A percentile compares a stretch with the other conserved stretches of the same genome.
phyloP scores from a whole-genome alignment of 2,329 filamentous ascomycete species.

The Cladosporium sp. region DNA sequence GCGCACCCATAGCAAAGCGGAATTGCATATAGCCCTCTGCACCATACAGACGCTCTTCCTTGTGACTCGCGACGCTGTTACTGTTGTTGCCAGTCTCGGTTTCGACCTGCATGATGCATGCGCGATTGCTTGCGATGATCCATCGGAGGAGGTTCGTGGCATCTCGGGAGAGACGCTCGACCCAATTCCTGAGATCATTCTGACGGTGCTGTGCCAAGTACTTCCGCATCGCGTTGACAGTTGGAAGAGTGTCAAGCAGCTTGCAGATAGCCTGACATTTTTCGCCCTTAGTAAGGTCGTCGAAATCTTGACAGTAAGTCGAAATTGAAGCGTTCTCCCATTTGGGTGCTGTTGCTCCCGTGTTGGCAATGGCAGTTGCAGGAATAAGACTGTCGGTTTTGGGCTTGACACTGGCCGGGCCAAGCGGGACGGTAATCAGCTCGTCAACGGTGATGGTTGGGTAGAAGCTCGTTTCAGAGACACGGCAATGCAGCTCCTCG shows the following conservation, averaged over 20 bases:
- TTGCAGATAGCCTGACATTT: conserved; percentile 55
- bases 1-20: conserved; percentile 81
- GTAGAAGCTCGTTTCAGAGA: conserved; percentile 47
- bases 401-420: no score
- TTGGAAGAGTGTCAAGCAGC: conserved; percentile 61
- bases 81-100: conserved; percentile 28
- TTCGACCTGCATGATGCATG: conserved; percentile 78
- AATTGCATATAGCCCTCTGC: conserved; percentile 76
- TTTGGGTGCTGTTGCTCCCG: conserved; percentile 21
- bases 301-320: conserved; percentile 59
- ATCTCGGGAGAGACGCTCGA: conserved; percentile 62
- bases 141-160: conserved; percentile 72
- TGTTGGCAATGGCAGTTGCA: background rate
- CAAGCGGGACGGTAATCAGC: conserved; percentile 23
- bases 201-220: conserved; percentile 46
- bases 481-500: conserved; percentile 49
- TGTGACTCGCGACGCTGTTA: conserved; percentile 7
- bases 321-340: conserved; percentile 40
- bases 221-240: conserved; percentile 58
- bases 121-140: conserved; percentile 87
- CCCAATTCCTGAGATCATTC: conserved; percentile 53
- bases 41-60: conserved; percentile 55
- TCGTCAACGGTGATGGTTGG: conserved; percentile 44
- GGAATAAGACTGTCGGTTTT: background rate
- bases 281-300: conserved; percentile 47